These are phyloP conservation scores for Hericium alpestre DNA, from an alignment of 768 basidiomycete genomes.

Conservation along the genomic window DNA sequence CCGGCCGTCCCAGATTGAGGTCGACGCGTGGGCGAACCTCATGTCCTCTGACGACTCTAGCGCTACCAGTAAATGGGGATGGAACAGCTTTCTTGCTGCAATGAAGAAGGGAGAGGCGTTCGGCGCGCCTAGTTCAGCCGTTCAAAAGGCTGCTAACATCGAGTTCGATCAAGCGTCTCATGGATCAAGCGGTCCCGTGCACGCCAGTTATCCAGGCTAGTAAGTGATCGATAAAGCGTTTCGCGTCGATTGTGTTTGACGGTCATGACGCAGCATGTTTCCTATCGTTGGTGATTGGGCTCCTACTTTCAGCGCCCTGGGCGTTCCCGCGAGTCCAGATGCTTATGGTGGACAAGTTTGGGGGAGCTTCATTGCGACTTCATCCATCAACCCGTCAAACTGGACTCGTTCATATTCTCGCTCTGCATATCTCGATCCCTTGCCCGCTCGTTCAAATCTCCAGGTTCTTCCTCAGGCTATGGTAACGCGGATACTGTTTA, in stretches of 20 bases:
- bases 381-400: slow-evolving; percentile 51
- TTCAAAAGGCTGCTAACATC: slow-evolving; percentile 34
- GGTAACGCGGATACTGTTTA: slow-evolving; percentile 44
- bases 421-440: slow-evolving; percentile 53
- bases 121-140: slow-evolving; percentile 34
- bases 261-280: slow-evolving; percentile 12
- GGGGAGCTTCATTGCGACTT: slow-evolving; percentile 45
- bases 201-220: slow-evolving; percentile 41
- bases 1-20: slow-evolving; percentile 37
- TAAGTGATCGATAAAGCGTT: slow-evolving; percentile 21
- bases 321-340: slow-evolving; percentile 30
- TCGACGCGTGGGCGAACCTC: slow-evolving; percentile 36
- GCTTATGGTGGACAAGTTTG: slow-evolving; percentile 38
- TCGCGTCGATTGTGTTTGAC: background rate
- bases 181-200: slow-evolving; percentile 42
- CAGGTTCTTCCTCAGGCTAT: slow-evolving; percentile 51
- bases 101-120: slow-evolving; percentile 49
- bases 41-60: slow-evolving; percentile 24
- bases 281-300: slow-evolving; percentile 31
- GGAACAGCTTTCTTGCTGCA: slow-evolving; percentile 33
- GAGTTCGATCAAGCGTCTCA: slow-evolving; percentile 33
- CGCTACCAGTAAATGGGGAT: slow-evolving; percentile 30
- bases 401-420: slow-evolving; percentile 58
- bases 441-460: slow-evolving; percentile 52
- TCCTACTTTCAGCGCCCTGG: slow-evolving; percentile 32